Evolutionary conservation across 179 eudicot species (phyloP).

Genomic region (Beta corolliflora): DNA sequence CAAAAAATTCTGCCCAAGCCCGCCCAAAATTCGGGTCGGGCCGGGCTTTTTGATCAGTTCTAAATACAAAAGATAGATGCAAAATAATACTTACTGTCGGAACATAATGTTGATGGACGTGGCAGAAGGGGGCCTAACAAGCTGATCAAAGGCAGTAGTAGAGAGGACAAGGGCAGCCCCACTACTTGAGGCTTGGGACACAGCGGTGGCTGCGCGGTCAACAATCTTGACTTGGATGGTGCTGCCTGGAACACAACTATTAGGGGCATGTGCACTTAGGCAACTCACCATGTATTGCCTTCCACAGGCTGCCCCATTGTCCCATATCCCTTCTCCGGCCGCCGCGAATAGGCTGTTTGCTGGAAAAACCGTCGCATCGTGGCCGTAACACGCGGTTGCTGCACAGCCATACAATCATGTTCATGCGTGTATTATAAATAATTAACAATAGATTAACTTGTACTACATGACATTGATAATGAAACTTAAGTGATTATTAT

Average conservation of each 20-base stretch:
- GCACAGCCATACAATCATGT: not conserved
- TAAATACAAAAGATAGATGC: too few species aligned
- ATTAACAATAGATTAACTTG: too few species aligned
- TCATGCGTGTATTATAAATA: not conserved
- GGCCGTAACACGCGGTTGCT: constrained; percentile 51
- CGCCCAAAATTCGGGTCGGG: too few species aligned
- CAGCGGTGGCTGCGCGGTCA: constrained; percentile 43
- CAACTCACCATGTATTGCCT: constrained; percentile 45
- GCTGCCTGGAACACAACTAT: constrained; percentile 29
- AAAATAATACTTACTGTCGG: constrained; percentile 38
- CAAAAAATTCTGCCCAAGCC: too few species aligned
- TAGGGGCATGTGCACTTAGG: constrained; percentile 35
- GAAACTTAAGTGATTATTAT: too few species aligned
- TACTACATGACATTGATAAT: too few species aligned
- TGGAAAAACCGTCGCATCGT: constrained; percentile 45
- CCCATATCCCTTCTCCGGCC: constrained; percentile 54
- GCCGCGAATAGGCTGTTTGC: constrained; percentile 45
- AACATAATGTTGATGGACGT: constrained; percentile 42
- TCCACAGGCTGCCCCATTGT: constrained; percentile 59
- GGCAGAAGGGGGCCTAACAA: constrained; percentile 29
- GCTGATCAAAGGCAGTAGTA: constrained; percentile 35
- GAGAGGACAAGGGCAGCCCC: constrained; percentile 55
- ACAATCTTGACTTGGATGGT: constrained; percentile 46
- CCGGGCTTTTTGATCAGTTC: too few species aligned
- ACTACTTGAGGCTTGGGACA: constrained; percentile 37